phyloP scores from a whole-genome alignment of 2,329 filamentous ascomycete species.

The Bipolaris oryzae region DNA sequence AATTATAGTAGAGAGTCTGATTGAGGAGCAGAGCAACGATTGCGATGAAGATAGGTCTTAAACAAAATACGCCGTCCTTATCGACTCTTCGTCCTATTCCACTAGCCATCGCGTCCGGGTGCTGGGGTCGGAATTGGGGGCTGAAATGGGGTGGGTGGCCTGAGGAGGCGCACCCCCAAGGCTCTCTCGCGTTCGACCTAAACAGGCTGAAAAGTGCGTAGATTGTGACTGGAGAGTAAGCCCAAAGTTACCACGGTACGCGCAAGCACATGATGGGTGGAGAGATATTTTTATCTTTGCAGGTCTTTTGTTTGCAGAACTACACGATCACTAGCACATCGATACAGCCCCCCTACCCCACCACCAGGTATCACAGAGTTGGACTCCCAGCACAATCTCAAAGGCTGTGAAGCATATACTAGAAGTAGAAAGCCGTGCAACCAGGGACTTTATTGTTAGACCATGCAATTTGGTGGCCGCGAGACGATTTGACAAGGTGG shows the following conservation, averaged over 20 bases:
- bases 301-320: too few species aligned
- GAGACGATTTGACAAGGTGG: too few species aligned
- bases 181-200: background rate
- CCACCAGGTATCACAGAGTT: background rate
- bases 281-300: too few species aligned
- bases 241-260: background rate
- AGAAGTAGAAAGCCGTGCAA: background rate
- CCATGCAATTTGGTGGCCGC: background rate
- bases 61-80: slow-evolving; percentile 1
- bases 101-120: background rate
- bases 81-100: background rate
- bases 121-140: slow-evolving; percentile 9
- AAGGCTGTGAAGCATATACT: background rate
- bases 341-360: background rate
- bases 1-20: background rate
- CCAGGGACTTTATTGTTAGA: background rate
- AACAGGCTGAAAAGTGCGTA: slow-evolving; percentile 2
- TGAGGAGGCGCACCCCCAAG: slow-evolving; percentile 3
- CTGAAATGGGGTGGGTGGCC: slow-evolving; percentile 14
- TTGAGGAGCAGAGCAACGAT: background rate
- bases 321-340: too few species aligned
- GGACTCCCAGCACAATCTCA: background rate
- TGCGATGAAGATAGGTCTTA: background rate
- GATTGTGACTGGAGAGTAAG: background rate
- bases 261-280: too few species aligned